Evolutionary conservation across 768 basidiomycete species (phyloP).

Genomic region (Candolleomyces eurysporus): DNA sequence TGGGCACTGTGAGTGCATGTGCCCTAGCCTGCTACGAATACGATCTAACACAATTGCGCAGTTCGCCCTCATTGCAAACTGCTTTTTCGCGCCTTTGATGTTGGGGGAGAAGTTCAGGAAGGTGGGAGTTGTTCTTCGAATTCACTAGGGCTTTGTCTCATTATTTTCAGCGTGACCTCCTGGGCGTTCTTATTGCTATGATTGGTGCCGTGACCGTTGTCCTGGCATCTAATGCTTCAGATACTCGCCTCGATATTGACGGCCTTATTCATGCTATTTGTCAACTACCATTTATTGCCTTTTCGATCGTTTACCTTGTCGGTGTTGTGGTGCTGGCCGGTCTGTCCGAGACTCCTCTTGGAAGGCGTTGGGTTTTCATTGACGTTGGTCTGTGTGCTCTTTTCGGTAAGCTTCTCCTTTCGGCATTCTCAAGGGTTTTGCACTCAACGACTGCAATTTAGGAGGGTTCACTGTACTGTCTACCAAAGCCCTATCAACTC

Average conservation of each 20-base stretch:
- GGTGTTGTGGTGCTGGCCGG: constrained; percentile 57
- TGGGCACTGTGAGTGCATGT: constrained; percentile 75
- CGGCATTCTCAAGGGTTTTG: neutral
- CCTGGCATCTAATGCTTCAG: constrained; percentile 68
- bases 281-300: constrained; percentile 73
- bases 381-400: constrained; percentile 88
- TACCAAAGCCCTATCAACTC: constrained; percentile 88
- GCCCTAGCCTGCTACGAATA: constrained; percentile 9
- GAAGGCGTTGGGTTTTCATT: constrained; percentile 70
- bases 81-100: constrained; percentile 86
- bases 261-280: constrained; percentile 67
- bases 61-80: constrained; percentile 95
- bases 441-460: constrained; percentile 20
- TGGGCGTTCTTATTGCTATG: constrained; percentile 78
- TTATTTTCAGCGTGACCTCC: constrained; percentile 59
- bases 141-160: constrained; percentile 14
- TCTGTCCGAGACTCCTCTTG: constrained; percentile 63
- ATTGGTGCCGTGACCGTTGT: constrained; percentile 94
- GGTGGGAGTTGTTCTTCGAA: constrained; percentile 35
- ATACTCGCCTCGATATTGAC: constrained; percentile 65
- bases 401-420: constrained; percentile 50
- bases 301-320: constrained; percentile 60
- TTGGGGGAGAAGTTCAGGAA: constrained; percentile 80
- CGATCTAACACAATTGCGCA: constrained; percentile 25
- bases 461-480: constrained; percentile 94